Percentiles rank a stretch among this genome's conserved stretches.
These are phyloP conservation scores for Ophiostoma sp. DNA, from an alignment of 2,329 filamentous ascomycete species.

Conservation along the genomic window DNA sequence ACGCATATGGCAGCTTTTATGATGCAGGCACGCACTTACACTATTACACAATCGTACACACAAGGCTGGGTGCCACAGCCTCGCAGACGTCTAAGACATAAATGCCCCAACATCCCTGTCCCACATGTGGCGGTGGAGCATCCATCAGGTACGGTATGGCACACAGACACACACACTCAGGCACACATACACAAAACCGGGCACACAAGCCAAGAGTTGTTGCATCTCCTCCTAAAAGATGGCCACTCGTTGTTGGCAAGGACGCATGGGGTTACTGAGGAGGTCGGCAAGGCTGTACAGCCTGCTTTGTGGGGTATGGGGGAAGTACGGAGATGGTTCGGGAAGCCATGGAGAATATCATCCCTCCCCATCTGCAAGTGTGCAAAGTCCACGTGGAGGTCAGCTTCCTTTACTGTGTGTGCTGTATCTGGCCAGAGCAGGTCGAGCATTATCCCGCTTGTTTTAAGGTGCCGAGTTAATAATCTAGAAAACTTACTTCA, in stretches of 20 bases:
- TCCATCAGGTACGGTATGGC: neutral
- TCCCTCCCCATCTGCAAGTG: conserved; percentile 6
- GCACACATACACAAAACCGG: neutral
- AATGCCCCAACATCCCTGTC: conserved; percentile 1
- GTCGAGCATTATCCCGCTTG: too few relatives aligned
- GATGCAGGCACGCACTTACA: neutral
- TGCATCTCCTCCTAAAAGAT: neutral
- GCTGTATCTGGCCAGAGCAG: neutral
- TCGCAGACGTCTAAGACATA: neutral
- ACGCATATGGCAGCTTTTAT: too few relatives aligned
- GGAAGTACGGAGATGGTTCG: neutral
- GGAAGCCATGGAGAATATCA: neutral
- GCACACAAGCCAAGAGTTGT: neutral
- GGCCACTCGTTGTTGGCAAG: neutral
- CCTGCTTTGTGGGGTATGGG: neutral
- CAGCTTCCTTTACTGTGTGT: neutral
- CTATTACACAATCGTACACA: neutral
- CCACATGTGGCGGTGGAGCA: conserved; percentile 8
- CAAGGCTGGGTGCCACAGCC: neutral
- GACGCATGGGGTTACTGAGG: neutral
- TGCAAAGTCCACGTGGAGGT: neutral
- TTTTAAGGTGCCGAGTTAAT: too few relatives aligned
- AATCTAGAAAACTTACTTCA: too few relatives aligned
- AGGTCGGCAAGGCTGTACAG: conserved; percentile 1
- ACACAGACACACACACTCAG: neutral